These are phyloP conservation scores for Streptanthus diversifolius DNA, from an alignment of 345 rosid species.

Conservation along the genomic window DNA sequence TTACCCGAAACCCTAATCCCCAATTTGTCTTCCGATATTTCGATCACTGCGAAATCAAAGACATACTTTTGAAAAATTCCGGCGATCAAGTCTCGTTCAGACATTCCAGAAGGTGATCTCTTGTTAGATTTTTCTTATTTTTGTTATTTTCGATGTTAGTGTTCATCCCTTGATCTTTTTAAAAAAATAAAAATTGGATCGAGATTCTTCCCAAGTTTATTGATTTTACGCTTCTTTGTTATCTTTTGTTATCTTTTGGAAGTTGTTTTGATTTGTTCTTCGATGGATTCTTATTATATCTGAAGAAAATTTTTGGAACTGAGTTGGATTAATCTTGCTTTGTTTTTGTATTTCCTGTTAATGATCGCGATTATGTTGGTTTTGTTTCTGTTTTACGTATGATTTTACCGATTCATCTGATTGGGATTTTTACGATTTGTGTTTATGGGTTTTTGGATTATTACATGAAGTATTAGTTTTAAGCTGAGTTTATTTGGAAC, in stretches of 20 bases:
- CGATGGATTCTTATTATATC: neutral
- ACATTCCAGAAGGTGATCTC: conserved; percentile 19
- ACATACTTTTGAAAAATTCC: neutral
- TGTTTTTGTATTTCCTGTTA: neutral
- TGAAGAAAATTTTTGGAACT: neutral
- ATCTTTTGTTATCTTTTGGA: neutral
- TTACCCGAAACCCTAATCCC: conserved; percentile 37
- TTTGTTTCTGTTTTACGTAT: neutral
- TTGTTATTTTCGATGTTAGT: conserved; percentile 12
- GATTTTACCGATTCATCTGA: neutral
- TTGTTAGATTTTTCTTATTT: neutral
- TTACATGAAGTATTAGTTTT: neutral
- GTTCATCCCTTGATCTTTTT: conserved; percentile 12
- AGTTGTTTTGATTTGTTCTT: neutral
- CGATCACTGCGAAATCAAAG: conserved; percentile 19
- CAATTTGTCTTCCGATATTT: conserved; percentile 26
- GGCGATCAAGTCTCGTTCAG: conserved; percentile 7
- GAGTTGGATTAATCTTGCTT: conserved; percentile 12
- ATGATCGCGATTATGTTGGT: conserved; percentile 12
- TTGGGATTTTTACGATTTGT: neutral
- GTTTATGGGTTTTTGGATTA: neutral
- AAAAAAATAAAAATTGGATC: neutral
- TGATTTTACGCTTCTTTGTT: neutral
- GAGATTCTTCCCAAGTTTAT: neutral
- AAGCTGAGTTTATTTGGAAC: neutral